Conservation (phyloP, 2,329 filamentous ascomycete species). For the Didymosphaeria variabile region DNA sequence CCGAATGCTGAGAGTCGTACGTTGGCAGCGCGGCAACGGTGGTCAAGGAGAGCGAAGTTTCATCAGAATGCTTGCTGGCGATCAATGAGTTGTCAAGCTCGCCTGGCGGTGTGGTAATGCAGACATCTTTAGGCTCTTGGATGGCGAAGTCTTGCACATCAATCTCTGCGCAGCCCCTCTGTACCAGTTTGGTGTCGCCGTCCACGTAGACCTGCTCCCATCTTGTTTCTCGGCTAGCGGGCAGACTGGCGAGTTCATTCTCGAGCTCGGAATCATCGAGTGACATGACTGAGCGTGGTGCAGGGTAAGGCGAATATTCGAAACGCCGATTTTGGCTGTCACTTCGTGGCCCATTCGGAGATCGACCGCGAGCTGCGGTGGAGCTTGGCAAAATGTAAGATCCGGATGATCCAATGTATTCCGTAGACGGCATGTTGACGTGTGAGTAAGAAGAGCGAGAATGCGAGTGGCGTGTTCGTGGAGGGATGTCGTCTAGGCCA, state of each 20-base stretch:
- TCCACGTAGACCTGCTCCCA: slow-evolving; percentile 53
- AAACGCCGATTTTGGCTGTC: slow-evolving; percentile 43
- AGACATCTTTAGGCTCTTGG: slow-evolving; percentile 46
- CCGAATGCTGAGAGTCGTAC: slow-evolving; percentile 22
- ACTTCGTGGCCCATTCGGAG: slow-evolving; percentile 27
- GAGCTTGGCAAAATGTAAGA: slow-evolving; percentile 53
- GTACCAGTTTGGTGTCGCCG: slow-evolving; percentile 49
- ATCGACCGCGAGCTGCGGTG: slow-evolving; percentile 35
- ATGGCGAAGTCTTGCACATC: slow-evolving; percentile 43
- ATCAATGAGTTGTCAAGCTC: slow-evolving; percentile 42
- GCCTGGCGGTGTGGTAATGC: slow-evolving; percentile 44
- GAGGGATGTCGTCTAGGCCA: slow-evolving; percentile 54
- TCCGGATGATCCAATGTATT: slow-evolving; percentile 55
- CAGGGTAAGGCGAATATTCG: slow-evolving; percentile 46
- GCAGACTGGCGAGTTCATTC: slow-evolving; percentile 45
- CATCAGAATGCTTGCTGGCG: slow-evolving; percentile 34
- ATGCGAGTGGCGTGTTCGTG: slow-evolving; percentile 36
- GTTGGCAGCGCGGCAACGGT: slow-evolving; percentile 32
- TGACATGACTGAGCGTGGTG: slow-evolving; percentile 49
- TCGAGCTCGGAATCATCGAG: slow-evolving; percentile 50
- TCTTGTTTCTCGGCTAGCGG: slow-evolving; percentile 44
- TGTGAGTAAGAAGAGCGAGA: slow-evolving; percentile 45
- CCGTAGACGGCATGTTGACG: slow-evolving; percentile 49
- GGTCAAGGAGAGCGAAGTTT: slow-evolving; percentile 36
- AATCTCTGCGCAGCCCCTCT: slow-evolving; percentile 40